Evolutionary conservation across 73 alveolate species (phyloP), one percentile per base, ranked within the genome.

Genomic region (Loxodes magnus): DNA sequence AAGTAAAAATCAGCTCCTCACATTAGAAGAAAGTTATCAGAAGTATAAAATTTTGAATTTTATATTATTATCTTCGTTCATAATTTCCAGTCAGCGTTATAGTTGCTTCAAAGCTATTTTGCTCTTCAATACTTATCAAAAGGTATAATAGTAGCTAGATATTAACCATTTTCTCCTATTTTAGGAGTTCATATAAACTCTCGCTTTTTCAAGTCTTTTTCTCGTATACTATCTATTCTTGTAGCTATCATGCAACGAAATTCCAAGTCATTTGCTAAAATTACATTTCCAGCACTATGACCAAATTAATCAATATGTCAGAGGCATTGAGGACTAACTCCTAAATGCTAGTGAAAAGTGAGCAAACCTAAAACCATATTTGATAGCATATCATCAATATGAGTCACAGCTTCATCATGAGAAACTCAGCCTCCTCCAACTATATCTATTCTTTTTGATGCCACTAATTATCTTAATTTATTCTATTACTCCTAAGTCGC

Each of bases 221-320:
- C 62, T 77, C 59, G 41, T 66, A 12, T 46, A 21, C 7, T 69
- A 51, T 92, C 96, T 17, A 92, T 60, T 70, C 96, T 77, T 9
- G 94, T 66, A 51, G 81, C 57, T 58, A 89, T 81, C 66, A 82
- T 77, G 31, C 79, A 81, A 25, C 84, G 88, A 42, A 82, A 87
- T 9, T 94, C 94, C 97, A 90, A 82, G 64, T 87, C 74, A 16
- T 80, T 75, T 28, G 73, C 78, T 21, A 83, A 36, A 15, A 87
- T 84, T 3, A 88, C 88, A 41, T 76, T 77, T 2, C 94, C 57
- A 51, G 63, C 43, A 20, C 82, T 49, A 65, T 88, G 98, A 0
- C 98, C 98, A 75, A 88, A 88, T 19, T 96, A 94, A 69, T 88
- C 98, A 35, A 88, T 65, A 42, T 75, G 71, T 94, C 98, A 88